These are phyloP conservation scores for Aspergillus niger DNA, from an alignment of 2,329 filamentous ascomycete genomes.

Conservation along the genomic window DNA sequence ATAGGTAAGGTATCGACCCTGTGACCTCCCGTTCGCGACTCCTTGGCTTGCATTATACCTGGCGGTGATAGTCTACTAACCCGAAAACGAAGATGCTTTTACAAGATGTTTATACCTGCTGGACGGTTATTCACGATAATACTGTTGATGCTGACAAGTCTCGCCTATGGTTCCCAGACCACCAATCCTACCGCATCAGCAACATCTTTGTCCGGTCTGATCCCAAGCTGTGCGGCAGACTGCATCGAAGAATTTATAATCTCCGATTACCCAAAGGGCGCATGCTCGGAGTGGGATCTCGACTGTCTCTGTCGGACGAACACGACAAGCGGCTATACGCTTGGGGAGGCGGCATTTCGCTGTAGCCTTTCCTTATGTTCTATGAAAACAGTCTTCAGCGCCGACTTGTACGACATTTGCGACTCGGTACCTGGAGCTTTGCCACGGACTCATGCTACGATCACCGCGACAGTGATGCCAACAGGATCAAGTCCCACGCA, in stretches of 20 bases:
- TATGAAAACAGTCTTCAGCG: constrained; percentile 46
- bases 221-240: constrained; percentile 61
- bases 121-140: constrained; percentile 30
- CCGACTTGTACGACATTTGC: constrained; percentile 60
- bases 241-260: constrained; percentile 66
- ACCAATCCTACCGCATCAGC: constrained; percentile 21
- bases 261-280: constrained; percentile 57
- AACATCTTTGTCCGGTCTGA: constrained; percentile 40
- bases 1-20: neutral
- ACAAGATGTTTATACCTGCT: constrained; percentile 39
- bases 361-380: constrained; percentile 65
- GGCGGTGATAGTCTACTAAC: constrained; percentile 18
- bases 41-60: neutral
- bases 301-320: constrained; percentile 65
- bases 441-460: constrained; percentile 38
- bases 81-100: constrained; percentile 24
- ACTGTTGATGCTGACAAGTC: constrained; percentile 26
- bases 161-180: constrained; percentile 24
- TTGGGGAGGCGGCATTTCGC: constrained; percentile 71
- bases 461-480: constrained; percentile 39
- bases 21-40: neutral
- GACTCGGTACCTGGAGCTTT: constrained; percentile 39
- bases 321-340: constrained; percentile 64
- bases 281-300: constrained; percentile 58
- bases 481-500: constrained; percentile 5